Conservation (phyloP, 2,329 filamentous ascomycete species). For the Colletotrichum musae region DNA sequence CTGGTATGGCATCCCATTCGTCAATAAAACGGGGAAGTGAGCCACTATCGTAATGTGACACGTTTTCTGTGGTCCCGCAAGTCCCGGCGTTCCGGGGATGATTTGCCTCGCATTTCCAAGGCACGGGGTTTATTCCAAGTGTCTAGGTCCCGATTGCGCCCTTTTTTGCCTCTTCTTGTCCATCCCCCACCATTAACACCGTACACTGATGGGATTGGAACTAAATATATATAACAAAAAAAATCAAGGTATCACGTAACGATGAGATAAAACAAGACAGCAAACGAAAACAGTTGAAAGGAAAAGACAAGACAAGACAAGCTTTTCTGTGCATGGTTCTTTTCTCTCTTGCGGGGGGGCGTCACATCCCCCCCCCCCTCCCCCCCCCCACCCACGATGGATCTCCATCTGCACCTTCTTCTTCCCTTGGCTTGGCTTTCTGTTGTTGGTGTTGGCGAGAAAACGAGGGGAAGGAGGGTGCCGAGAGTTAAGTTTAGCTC, state of each 20-base stretch:
- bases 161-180: background rate
- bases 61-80: conserved; percentile 10
- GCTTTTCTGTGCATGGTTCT: background rate
- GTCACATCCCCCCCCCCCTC: no score
- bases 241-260: conserved; percentile 17
- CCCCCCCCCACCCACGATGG: no score
- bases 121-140: background rate
- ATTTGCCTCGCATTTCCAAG: conserved; percentile 6
- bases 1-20: conserved; percentile 30
- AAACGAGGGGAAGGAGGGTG: no score
- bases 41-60: background rate
- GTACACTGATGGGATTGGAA: no score
- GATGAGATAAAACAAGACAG: background rate
- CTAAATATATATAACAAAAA: no score
- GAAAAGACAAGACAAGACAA: conserved; percentile 10
- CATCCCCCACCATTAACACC: background rate
- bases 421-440: no score
- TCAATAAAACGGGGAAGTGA: background rate
- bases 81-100: conserved; percentile 8
- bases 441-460: no score
- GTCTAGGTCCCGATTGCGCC: background rate
- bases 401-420: no score
- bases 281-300: background rate
- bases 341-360: no score
- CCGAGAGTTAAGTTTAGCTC: background rate